Percentiles rank a stretch among this genome's conserved stretches.
phyloP scores from a whole-genome alignment of 139 green algal species.

The Pleodorina starrii region DNA sequence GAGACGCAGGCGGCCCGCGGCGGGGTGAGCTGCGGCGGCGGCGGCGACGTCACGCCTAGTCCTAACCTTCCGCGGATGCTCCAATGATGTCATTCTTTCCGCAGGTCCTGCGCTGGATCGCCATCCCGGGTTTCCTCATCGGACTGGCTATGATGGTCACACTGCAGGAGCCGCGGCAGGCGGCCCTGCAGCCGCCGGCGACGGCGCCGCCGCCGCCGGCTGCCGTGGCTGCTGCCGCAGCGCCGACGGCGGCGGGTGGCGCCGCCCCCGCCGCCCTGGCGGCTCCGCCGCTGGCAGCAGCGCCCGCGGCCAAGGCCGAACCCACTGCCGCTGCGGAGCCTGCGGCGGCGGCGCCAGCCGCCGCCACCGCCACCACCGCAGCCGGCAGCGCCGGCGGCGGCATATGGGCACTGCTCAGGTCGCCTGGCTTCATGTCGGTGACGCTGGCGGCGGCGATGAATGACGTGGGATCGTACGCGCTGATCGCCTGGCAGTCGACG shows the following conservation, averaged over 20 bases:
- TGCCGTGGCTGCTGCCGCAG: not conserved
- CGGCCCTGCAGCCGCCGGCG: not conserved
- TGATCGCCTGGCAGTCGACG: slow-evolving; percentile 91
- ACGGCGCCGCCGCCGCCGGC: not conserved
- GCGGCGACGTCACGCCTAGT: no score
- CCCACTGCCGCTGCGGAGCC: not conserved
- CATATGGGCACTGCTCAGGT: slow-evolving; percentile 59
- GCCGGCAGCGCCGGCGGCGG: not conserved
- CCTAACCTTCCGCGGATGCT: no score
- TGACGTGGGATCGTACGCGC: slow-evolving; percentile 88
- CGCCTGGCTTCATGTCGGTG: slow-evolving; percentile 73
- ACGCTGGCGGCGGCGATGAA: slow-evolving; percentile 88
- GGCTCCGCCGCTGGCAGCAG: not conserved
- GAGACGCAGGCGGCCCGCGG: no score
- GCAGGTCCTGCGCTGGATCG: slow-evolving; percentile 57
- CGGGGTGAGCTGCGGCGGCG: no score
- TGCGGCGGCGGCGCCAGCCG: not conserved
- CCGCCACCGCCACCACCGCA: not conserved
- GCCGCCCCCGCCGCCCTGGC: not conserved
- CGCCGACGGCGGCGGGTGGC: not conserved
- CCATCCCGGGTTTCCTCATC: slow-evolving; percentile 59
- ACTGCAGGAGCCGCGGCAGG: slow-evolving; percentile 50
- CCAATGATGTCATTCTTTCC: no score
- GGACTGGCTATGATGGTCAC: slow-evolving; percentile 38
- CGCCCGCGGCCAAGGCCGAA: not conserved